Base-by-base conservation (phyloP, 2,329 filamentous ascomycete genomes). In the Trichoderma sp. region DNA sequence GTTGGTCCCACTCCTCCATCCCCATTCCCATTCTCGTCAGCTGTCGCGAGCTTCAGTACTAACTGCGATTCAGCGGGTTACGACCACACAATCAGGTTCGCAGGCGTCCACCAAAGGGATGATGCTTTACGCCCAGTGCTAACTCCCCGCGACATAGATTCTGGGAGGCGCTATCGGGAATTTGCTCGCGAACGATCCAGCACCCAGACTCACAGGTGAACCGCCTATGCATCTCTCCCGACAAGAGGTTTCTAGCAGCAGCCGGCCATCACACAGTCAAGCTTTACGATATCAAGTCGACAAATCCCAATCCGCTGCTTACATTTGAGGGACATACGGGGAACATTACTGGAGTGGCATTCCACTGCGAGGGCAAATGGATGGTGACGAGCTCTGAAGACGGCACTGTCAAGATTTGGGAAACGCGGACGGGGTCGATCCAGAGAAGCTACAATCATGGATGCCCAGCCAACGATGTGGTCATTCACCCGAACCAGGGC, bases 291-390 rank as follows among this genome's bases (percentile, higher is more conserved):
- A 97, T 98, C 85, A 97, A 97, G 79, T 97, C 94, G 17, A 95
- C 94, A n/a, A 98, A 98, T 78, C 95, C 96, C 2, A 96, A 95
- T 75, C 92, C 96, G 1, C 87, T 98, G 28, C 89, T 98, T 78
- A 95, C 92, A 23, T 98, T 99, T 78, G 95, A 98, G 80, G 96
- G 96, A 55, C 96, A 99, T 83, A 96, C 93, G 13, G 94, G 91
- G 75, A 99, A 99, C 78, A 92, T 99, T 79, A 99, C 96, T 0
- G 96, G 96, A 57, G 93, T 99, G 61, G 95, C 95, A 12, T 99
- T 99, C 80, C 96, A 99, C 81, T 98, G 95, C 81, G 96, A 99
- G 82, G 95, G 95, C 12, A 99, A 99, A 84, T 99, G 96, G 96
- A 98, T 99, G 93, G 96, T 98, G 20, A 99, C 96, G 11, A 97